A percentile compares a stretch with the other conserved stretches of the same genome.
Conservation (phyloP, 1,139 yeast species). For the Pichia sp. region DNA sequence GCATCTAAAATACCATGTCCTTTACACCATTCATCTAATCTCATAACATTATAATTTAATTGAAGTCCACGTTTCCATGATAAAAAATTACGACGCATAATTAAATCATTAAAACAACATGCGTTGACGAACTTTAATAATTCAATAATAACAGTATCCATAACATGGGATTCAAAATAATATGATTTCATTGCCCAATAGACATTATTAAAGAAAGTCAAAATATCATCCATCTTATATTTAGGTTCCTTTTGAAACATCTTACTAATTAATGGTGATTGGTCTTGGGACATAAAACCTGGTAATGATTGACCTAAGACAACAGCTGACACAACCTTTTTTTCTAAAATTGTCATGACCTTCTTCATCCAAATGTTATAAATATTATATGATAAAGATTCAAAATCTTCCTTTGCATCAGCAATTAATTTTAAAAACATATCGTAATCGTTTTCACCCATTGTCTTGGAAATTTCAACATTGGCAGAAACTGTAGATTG, state of each 20-base stretch:
- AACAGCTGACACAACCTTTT: conserved; percentile 90
- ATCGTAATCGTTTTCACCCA: conserved; percentile 86
- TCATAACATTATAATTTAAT: conserved; percentile 90
- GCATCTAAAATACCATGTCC: conserved; percentile 91
- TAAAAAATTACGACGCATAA: conserved; percentile 90
- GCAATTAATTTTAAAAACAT: conserved; percentile 87
- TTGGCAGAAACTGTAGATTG: conserved; percentile 83
- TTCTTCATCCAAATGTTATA: conserved; percentile 98
- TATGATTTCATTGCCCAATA: conserved; percentile 93
- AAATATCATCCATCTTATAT: conserved; percentile 91
- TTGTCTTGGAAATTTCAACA: conserved; percentile 70
- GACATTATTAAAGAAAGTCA: conserved; percentile 83
- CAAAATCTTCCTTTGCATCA: conserved; percentile 91
- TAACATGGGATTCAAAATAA: conserved; percentile 78
- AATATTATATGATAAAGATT: conserved; percentile 85
- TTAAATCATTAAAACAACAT: conserved; percentile 88
- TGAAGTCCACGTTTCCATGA: conserved; percentile 98
- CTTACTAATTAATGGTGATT: conserved; percentile 77
- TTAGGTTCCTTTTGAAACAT: conserved; percentile 60
- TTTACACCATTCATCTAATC: conserved; percentile 98
- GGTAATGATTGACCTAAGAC: conserved; percentile 93
- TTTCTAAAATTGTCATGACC: conserved; percentile 84
- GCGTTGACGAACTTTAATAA: conserved; percentile 86
- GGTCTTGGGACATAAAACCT: conserved; percentile 89
- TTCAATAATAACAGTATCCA: conserved; percentile 81